Conservation (phyloP, 495 filamentous ascomycete species). For the Clohesyomyces aquaticus region DNA sequence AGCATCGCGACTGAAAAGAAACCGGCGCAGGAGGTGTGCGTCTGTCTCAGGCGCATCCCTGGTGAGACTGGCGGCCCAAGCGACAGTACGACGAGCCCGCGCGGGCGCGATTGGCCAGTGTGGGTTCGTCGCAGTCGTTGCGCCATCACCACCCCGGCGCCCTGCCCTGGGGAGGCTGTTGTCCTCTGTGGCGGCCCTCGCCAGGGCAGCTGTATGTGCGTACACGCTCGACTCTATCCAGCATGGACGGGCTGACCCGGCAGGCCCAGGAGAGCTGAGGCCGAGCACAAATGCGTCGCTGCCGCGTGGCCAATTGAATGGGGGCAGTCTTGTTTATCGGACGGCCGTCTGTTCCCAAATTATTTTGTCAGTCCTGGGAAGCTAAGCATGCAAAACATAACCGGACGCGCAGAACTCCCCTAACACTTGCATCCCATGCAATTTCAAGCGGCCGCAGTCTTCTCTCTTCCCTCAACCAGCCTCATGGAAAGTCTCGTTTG, state of each 20-base stretch:
- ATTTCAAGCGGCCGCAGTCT: slow-evolving; percentile 25
- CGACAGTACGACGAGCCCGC: slow-evolving; percentile 1
- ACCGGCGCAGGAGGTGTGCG: slow-evolving; percentile 4
- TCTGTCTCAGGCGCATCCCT: slow-evolving; percentile 26
- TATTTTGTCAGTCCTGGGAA: slow-evolving; percentile 34
- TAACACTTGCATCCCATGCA: slow-evolving; percentile 30
- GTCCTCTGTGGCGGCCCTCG: slow-evolving; percentile 12
- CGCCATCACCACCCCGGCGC: slow-evolving; percentile 12
- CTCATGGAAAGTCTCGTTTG: slow-evolving; percentile 37
- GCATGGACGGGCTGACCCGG: neutral
- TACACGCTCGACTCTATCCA: neutral
- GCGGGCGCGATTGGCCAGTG: slow-evolving; percentile 26
- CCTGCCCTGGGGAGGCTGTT: neutral
- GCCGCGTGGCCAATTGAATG: slow-evolving; percentile 7
- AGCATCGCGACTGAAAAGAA: neutral
- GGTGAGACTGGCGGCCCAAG: slow-evolving; percentile 17
- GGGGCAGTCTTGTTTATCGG: too few species aligned
- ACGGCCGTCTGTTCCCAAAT: slow-evolving; percentile 15
- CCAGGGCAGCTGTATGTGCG: slow-evolving; percentile 5
- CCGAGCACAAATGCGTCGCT: neutral
- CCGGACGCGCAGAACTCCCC: slow-evolving; percentile 29
- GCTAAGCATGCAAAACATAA: slow-evolving; percentile 36
- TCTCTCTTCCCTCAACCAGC: slow-evolving; percentile 34
- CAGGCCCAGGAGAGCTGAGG: slow-evolving; percentile 10
- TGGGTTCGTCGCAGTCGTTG: slow-evolving; percentile 5